phyloP scores from a whole-genome alignment of 768 basidiomycete genomes.

The Tulasnella sp. region DNA sequence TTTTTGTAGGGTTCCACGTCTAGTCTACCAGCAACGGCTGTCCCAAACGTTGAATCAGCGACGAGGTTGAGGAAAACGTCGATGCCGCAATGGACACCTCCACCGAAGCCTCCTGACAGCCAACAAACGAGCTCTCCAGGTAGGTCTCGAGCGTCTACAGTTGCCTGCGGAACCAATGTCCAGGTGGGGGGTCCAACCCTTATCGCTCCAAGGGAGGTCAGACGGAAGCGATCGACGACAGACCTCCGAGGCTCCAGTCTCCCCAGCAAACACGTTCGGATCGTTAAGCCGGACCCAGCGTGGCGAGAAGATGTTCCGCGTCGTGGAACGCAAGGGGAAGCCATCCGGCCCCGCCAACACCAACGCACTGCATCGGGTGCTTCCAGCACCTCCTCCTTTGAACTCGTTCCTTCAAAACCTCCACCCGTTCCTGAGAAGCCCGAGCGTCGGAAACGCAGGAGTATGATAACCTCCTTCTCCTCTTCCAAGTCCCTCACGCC shows the following conservation, averaged over 20 bases:
- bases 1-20: neutral
- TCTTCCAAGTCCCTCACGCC: constrained; percentile 5
- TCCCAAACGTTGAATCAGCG: neutral
- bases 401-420: neutral
- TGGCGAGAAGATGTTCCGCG: neutral
- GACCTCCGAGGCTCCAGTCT: neutral
- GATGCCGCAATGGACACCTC: neutral
- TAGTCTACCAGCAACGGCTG: neutral
- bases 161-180: neutral
- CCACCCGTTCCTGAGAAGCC: neutral
- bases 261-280: neutral
- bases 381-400: neutral
- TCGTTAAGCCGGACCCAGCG: neutral
- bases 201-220: neutral
- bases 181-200: neutral
- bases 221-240: neutral
- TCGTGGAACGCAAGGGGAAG: neutral
- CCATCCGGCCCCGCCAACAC: neutral
- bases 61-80: neutral
- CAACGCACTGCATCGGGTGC: neutral
- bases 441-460: neutral
- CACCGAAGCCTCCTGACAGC: neutral
- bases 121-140: neutral
- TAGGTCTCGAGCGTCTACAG: neutral
- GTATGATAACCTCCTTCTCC: neutral